These are phyloP conservation scores for Verticillium klebahnii DNA, from an alignment of 2,329 filamentous ascomycete species.

Conservation along the genomic window DNA sequence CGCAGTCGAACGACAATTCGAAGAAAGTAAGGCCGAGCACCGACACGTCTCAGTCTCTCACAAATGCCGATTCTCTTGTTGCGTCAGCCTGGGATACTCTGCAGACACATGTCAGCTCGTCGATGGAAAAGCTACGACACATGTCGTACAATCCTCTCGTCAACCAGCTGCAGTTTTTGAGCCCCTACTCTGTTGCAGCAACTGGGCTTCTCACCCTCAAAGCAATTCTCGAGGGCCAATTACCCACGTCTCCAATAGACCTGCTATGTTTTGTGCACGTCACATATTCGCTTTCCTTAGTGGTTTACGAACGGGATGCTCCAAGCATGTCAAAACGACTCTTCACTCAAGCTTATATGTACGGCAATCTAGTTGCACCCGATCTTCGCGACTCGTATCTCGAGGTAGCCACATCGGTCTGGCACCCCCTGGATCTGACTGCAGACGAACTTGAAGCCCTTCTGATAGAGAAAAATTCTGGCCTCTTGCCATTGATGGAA, in stretches of 20 bases:
- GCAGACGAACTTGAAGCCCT: slow-evolving; percentile 22
- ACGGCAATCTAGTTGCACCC: slow-evolving; percentile 32
- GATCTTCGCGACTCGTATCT: slow-evolving; percentile 34
- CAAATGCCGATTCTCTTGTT: slow-evolving; percentile 33
- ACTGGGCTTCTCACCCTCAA: slow-evolving; percentile 37
- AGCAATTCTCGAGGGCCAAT: slow-evolving; percentile 32
- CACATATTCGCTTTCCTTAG: slow-evolving; percentile 44
- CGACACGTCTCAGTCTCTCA: not conserved
- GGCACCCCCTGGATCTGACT: slow-evolving; percentile 37
- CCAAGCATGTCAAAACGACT: slow-evolving; percentile 29
- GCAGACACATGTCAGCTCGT: slow-evolving; percentile 39
- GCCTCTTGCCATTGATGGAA: slow-evolving; percentile 14
- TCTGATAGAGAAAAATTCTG: slow-evolving; percentile 16
- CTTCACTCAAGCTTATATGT: slow-evolving; percentile 43
- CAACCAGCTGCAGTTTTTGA: slow-evolving; percentile 32
- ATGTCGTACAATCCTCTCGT: slow-evolving; percentile 37
- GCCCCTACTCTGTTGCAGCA: slow-evolving; percentile 31
- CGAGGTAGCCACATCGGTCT: slow-evolving; percentile 40
- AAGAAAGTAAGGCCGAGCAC: not conserved
- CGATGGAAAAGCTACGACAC: slow-evolving; percentile 35
- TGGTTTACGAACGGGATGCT: slow-evolving; percentile 38
- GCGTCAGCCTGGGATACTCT: slow-evolving; percentile 39
- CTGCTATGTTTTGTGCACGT: slow-evolving; percentile 48
- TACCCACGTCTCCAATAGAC: slow-evolving; percentile 33
- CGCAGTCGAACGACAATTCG: not conserved